Percentiles rank a stretch among this genome's conserved stretches.
Evolutionary conservation across 1,139 yeast genomes (phyloP).

Genomic region (Debaryomycetaceae sp.): DNA sequence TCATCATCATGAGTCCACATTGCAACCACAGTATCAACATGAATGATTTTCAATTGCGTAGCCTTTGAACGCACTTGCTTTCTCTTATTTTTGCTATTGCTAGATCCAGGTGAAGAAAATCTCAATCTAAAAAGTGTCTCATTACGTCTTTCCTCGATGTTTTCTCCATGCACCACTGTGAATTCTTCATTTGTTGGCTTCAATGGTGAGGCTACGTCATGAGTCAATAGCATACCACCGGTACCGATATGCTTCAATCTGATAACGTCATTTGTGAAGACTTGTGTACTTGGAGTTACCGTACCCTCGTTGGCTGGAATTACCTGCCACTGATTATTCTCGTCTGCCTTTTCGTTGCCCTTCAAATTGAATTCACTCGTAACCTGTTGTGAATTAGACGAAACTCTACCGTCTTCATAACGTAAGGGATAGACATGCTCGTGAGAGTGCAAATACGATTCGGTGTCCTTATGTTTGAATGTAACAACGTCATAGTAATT

Average conservation of each 20-base stretch:
- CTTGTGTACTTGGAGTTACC: conserved; percentile 22
- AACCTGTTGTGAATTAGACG: conserved; percentile 94
- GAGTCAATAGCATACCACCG: conserved; percentile 75
- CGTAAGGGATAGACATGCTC: conserved; percentile 72
- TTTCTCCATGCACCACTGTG: conserved; percentile 66
- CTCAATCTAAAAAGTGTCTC: conserved; percentile 80
- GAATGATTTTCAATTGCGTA: conserved; percentile 65
- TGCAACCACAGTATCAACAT: conserved; percentile 84
- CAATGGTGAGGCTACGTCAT: conserved; percentile 96
- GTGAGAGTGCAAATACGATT: conserved; percentile 80
- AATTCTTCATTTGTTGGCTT: conserved; percentile 90
- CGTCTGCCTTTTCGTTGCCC: conserved; percentile 41
- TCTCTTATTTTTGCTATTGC: conserved; percentile 41
- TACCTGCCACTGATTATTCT: conserved; percentile 83
- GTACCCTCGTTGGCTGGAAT: conserved; percentile 54
- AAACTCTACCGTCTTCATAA: conserved; percentile 93
- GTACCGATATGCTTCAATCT: conserved; percentile 84
- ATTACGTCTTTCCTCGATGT: conserved; percentile 42
- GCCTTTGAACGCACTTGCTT: conserved; percentile 66
- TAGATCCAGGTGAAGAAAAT: conserved; percentile 32
- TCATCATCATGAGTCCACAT: conserved; percentile 92
- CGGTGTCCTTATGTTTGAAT: conserved; percentile 72
- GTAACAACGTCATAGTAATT: conserved; percentile 76
- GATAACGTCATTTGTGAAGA: conserved; percentile 59
- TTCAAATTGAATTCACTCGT: conserved; percentile 52